A percentile compares a stretch with the other conserved stretches of the same genome.
phyloP scores from a whole-genome alignment of 305 asterid species.

The Withania somnifera region DNA sequence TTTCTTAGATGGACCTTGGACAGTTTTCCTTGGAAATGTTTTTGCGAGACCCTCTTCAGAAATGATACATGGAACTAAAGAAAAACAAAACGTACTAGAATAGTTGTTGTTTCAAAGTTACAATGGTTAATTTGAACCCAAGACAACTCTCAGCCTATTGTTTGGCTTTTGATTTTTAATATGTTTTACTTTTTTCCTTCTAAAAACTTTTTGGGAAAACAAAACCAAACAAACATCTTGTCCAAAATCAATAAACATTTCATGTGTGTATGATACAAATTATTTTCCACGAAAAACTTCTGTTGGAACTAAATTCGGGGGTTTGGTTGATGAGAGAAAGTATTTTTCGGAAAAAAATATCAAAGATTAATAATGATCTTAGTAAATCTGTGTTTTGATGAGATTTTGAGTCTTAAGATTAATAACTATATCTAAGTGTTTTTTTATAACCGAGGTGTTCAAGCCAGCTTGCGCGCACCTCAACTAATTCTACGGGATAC shows the following conservation, averaged over 20 bases:
- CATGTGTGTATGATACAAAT: not conserved
- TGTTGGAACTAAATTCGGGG: not conserved
- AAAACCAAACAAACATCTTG: not conserved
- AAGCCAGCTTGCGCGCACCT: too few species aligned
- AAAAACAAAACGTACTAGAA: not conserved
- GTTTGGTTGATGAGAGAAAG: not conserved
- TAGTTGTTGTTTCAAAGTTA: not conserved
- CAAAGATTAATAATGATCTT: not conserved
- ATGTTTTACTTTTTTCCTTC: not conserved
- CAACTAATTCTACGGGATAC: too few species aligned
- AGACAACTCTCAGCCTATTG: not conserved
- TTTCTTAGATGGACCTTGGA: not conserved
- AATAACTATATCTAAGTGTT: not conserved
- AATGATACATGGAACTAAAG: not conserved
- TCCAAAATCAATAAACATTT: not conserved
- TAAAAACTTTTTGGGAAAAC: not conserved
- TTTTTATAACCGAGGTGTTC: too few species aligned
- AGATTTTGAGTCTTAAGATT: not conserved
- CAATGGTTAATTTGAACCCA: not conserved
- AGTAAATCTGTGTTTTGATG: not conserved
- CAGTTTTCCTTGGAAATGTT: not conserved
- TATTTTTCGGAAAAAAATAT: not conserved
- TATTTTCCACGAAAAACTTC: not conserved
- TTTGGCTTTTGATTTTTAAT: not conserved
- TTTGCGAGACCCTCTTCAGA: not conserved